Evolutionary conservation across 352 stramenopile species (phyloP).

Genomic region (Phytopythium delawarense): DNA sequence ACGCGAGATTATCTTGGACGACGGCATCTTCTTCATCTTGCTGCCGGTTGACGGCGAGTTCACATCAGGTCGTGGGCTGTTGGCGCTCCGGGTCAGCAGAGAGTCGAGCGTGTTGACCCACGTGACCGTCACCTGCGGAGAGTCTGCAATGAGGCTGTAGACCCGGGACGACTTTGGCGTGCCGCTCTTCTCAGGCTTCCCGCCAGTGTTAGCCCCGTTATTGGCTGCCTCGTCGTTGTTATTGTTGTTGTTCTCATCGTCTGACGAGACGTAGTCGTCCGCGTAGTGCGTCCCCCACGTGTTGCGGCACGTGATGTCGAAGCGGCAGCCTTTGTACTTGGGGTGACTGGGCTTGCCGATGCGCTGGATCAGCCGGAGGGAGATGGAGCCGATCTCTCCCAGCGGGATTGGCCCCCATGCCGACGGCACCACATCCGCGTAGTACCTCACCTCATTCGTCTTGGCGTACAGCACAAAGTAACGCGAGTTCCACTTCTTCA

Average conservation of each 20-base stretch:
- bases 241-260: conserved; percentile 54
- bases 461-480: conserved; percentile 80
- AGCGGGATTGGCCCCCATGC: conserved; percentile 74
- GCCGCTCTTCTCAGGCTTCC: conserved; percentile 36
- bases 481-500: conserved; percentile 83
- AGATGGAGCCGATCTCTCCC: conserved; percentile 76
- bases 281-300: conserved; percentile 73
- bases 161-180: conserved; percentile 64
- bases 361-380: conserved; percentile 73
- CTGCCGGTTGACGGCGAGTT: conserved; percentile 12
- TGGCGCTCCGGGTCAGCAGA: conserved; percentile 62
- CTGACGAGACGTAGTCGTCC: conserved; percentile 75
- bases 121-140: conserved; percentile 57
- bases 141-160: conserved; percentile 78
- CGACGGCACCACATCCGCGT: conserved; percentile 71
- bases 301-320: conserved; percentile 83
- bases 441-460: conserved; percentile 77
- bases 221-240: conserved; percentile 18
- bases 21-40: conserved; percentile 22
- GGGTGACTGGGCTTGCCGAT: conserved; percentile 74
- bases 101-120: conserved; percentile 79
- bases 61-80: conserved; percentile 64
- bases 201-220: conserved; percentile 16
- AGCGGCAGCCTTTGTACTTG: conserved; percentile 81
- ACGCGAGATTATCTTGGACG: conserved; percentile 21